phyloP scores from a whole-genome alignment of 768 basidiomycete species.

The Lactifluus subvellereus region DNA sequence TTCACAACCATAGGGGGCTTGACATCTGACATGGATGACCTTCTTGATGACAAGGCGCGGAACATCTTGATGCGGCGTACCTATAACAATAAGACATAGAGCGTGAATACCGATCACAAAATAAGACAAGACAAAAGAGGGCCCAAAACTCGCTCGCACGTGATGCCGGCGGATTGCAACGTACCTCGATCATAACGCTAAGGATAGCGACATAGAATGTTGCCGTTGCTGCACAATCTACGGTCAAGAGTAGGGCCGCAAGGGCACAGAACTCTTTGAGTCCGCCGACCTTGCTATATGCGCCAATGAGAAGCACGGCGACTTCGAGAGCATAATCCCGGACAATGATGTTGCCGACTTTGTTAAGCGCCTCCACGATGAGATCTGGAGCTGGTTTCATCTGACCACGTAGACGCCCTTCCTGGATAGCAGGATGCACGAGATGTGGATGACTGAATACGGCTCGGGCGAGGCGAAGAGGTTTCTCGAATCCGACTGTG shows the following conservation, averaged over 20 bases:
- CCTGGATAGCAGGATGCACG: slow-evolving; percentile 29
- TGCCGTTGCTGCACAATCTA: slow-evolving; percentile 85
- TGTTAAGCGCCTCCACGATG: slow-evolving; percentile 75
- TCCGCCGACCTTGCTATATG: slow-evolving; percentile 80
- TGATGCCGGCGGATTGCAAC: slow-evolving; percentile 21
- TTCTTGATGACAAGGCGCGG: slow-evolving; percentile 42
- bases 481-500: slow-evolving; percentile 97
- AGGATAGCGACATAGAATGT: slow-evolving; percentile 88
- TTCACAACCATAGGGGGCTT: slow-evolving; percentile 23
- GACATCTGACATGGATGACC: slow-evolving; percentile 27
- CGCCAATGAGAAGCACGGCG: slow-evolving; percentile 81
- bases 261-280: slow-evolving; percentile 92
- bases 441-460: slow-evolving; percentile 78
- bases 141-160: slow-evolving; percentile 5
- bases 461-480: slow-evolving; percentile 81
- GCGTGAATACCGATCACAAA: slow-evolving; percentile 10
- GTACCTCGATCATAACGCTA: slow-evolving; percentile 92
- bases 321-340: slow-evolving; percentile 93
- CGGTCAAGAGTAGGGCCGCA: slow-evolving; percentile 77
- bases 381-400: slow-evolving; percentile 79
- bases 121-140: slow-evolving; percentile 4
- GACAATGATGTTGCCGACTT: slow-evolving; percentile 77
- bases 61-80: slow-evolving; percentile 67
- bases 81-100: slow-evolving; percentile 32
- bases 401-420: slow-evolving; percentile 33